A percentile compares a stretch with the other conserved stretches of the same genome.
These are phyloP conservation scores for Candida easanensis DNA, from an alignment of 805 yeast species.

Conservation along the genomic window DNA sequence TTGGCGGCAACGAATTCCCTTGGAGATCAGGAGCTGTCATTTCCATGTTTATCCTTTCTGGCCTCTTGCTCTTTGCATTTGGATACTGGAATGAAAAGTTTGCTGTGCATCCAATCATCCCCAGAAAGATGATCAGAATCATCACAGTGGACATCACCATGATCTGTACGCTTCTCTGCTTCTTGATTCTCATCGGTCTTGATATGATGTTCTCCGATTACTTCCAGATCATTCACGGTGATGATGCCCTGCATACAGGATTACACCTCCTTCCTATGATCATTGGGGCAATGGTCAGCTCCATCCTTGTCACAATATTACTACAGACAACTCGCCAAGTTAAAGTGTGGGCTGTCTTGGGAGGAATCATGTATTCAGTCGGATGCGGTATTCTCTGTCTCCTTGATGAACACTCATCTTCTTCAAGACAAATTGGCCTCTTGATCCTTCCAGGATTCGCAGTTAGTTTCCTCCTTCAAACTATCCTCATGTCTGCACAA, in stretches of 20 bases:
- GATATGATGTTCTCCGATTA: slow-evolving; percentile 37
- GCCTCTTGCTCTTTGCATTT: slow-evolving; percentile 3
- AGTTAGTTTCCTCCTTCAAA: slow-evolving; percentile 34
- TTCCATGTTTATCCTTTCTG: slow-evolving; percentile 38
- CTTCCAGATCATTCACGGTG: slow-evolving; percentile 46
- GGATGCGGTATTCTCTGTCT: slow-evolving; percentile 36
- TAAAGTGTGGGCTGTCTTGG: slow-evolving; percentile 33
- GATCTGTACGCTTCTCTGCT: slow-evolving; percentile 35
- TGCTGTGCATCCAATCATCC: slow-evolving; percentile 19
- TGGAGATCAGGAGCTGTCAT: slow-evolving; percentile 58
- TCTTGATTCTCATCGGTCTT: slow-evolving; percentile 37
- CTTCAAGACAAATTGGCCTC: slow-evolving; percentile 33
- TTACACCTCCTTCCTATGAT: slow-evolving; percentile 23
- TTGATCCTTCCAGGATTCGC: slow-evolving; percentile 37
- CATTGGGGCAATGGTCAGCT: slow-evolving; percentile 13
- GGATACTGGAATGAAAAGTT: slow-evolving; percentile 11
- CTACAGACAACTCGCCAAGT: slow-evolving; percentile 32
- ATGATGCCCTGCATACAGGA: slow-evolving; percentile 23
- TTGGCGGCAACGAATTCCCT: slow-evolving; percentile 50
- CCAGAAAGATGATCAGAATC: slow-evolving; percentile 41
- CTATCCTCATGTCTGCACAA: slow-evolving; percentile 36
- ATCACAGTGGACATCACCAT: slow-evolving; percentile 33
- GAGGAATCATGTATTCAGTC: slow-evolving; percentile 28
- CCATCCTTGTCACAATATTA: slow-evolving; percentile 27
- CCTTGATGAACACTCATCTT: slow-evolving; percentile 30